A percentile compares a stretch with the other conserved stretches of the same genome.
These are phyloP conservation scores for Psidium friedrichsthalianum DNA, from an alignment of 345 rosid species.

Conservation along the genomic window DNA sequence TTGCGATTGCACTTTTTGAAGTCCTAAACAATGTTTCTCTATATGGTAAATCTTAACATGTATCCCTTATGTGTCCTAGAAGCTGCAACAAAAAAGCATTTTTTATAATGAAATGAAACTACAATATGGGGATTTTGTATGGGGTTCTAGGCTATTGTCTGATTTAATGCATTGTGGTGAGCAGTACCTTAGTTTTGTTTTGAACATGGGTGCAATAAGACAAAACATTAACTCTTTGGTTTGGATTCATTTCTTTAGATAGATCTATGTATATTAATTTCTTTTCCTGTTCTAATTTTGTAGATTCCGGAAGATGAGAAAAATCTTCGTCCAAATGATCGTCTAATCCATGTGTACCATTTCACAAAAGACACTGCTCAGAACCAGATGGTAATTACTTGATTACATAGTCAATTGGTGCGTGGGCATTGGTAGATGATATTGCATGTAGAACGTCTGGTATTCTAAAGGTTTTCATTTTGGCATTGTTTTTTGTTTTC, in stretches of 20 bases:
- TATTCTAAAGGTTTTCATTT: not conserved
- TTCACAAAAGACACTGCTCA: conserved; percentile 74
- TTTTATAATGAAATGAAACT: not conserved
- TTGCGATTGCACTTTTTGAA: not conserved
- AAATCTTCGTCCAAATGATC: conserved; percentile 80
- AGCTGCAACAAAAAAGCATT: not conserved
- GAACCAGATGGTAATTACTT: conserved; percentile 44
- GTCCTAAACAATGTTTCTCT: not conserved
- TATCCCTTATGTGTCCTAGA: not conserved
- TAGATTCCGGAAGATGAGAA: conserved; percentile 98
- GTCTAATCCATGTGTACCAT: conserved; percentile 88
- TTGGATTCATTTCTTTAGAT: not conserved
- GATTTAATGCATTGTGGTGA: not conserved
- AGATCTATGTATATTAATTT: not conserved
- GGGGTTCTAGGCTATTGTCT: not conserved
- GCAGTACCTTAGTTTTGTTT: not conserved
- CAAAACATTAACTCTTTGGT: not conserved
- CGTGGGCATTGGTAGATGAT: not conserved
- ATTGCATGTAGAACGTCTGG: not conserved
- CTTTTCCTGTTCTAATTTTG: not conserved
- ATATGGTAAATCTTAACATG: not conserved
- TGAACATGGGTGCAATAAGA: not conserved
- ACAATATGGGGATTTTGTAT: not conserved
- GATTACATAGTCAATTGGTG: not conserved
- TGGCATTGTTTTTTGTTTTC: not conserved